Base-by-base conservation (phyloP, 108 stramenopile genomes). In the Cyclotella atomus region DNA sequence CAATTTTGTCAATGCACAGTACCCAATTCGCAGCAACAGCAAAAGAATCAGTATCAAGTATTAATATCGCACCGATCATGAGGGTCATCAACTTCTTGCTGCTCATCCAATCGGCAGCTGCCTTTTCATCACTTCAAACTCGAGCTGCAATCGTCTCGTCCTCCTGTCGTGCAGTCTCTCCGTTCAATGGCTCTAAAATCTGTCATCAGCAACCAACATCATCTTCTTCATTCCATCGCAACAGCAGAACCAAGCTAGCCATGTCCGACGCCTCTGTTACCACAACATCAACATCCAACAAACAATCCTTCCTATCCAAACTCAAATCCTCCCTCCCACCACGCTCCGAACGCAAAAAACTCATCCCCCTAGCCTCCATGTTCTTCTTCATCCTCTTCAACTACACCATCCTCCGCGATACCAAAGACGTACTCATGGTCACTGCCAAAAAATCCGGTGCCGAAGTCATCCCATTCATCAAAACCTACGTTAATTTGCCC, bases 381-480 rank as follows among this genome's bases (percentile, higher is more conserved):
- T 97, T 98, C 81, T 98, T 98, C 84, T 96, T 93, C 73, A 97
- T 97, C 56, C 84, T 98, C 19, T 98, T 98, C 87, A 97, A 97
- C 84, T 98, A 97, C 87, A 98, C 98, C 65, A 97, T 98, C 68
- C 84, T 97, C 16, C 81, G 98, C 46, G 98, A 98, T 85, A 97
- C 97, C 50, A 97, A 97, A 70, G 97, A 97, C 76, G 93, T 95
- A 3, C 78, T 97, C 36, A 89, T 96, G 87, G 86, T 97, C 44
- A 94, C 94, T 21, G 92, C 92, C 23, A 95, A 94, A 32, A 88
- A 91, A 30, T 84, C 82, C 38, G 97, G 97, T 9, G 97, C 98
- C 3, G 98, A 98, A 88, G 86, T 94, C 29, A 98, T 98, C 65
- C 97, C 98, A 20, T 98, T 98, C 77, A 91, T 98, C 81, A 98